Conservation (phyloP, 1,284 basidiomycete genomes). For the Fomitopsis schrenkii region DNA sequence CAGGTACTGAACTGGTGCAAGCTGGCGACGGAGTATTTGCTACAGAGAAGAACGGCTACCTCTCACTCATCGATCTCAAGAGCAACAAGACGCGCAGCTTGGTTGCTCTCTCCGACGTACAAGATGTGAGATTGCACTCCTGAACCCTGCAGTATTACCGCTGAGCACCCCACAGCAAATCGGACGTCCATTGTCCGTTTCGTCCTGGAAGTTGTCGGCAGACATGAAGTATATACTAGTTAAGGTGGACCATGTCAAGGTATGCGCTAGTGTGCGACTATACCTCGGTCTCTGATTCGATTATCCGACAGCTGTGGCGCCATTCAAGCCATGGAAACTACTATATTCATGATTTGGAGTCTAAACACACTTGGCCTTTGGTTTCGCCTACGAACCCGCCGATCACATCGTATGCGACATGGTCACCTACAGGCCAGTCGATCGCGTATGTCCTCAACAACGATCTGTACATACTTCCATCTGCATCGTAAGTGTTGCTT, state of each 20-base stretch:
- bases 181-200: constrained; percentile 49
- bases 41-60: constrained; percentile 51
- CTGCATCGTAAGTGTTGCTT: constrained; percentile 43
- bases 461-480: constrained; percentile 79
- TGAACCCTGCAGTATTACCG: neutral
- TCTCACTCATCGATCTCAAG: constrained; percentile 77
- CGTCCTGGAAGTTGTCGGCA: constrained; percentile 76
- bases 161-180: constrained; percentile 39
- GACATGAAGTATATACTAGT: constrained; percentile 87
- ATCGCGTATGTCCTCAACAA: constrained; percentile 83
- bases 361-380: constrained; percentile 64
- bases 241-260: constrained; percentile 71
- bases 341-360: constrained; percentile 71
- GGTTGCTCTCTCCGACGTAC: constrained; percentile 54
- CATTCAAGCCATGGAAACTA: constrained; percentile 87
- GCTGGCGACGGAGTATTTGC: constrained; percentile 92
- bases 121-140: constrained; percentile 43
- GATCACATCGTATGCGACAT: constrained; percentile 72
- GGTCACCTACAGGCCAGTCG: constrained; percentile 80
- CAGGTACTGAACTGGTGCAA: constrained; percentile 20
- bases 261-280: constrained; percentile 19
- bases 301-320: constrained; percentile 76
- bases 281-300: constrained; percentile 6
- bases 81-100: constrained; percentile 66
- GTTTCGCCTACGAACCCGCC: constrained; percentile 64